Percentiles rank a stretch among this genome's conserved stretches.
These are phyloP conservation scores for Candida dubliniensis DNA, from an alignment of 1,139 yeast species.

Conservation along the genomic window DNA sequence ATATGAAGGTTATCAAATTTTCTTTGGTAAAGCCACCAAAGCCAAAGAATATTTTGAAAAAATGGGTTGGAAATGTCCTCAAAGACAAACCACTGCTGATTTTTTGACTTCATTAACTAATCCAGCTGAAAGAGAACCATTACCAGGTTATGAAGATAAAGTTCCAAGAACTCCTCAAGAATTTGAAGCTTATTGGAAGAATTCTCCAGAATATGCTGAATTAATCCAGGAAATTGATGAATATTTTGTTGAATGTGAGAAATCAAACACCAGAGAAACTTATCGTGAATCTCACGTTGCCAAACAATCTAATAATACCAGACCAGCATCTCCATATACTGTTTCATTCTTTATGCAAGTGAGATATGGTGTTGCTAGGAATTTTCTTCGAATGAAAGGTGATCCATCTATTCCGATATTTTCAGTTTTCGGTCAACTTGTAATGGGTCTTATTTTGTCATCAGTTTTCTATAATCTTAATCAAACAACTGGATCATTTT, in stretches of 20 bases:
- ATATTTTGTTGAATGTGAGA: slow-evolving; percentile 12
- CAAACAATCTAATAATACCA: slow-evolving; percentile 26
- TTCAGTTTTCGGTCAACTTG: slow-evolving; percentile 26
- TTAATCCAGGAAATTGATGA: slow-evolving; percentile 21
- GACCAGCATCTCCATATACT: slow-evolving; percentile 31
- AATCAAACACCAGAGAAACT: slow-evolving; percentile 8
- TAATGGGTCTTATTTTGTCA: slow-evolving; percentile 36
- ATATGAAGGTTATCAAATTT: slow-evolving; percentile 78
- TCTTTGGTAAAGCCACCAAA: slow-evolving; percentile 57
- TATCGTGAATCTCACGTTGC: slow-evolving; percentile 29
- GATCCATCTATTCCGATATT: slow-evolving; percentile 32
- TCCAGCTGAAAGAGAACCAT: slow-evolving; percentile 60
- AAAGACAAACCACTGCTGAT: slow-evolving; percentile 81
- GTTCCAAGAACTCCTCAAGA: slow-evolving; percentile 28
- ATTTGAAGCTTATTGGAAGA: slow-evolving; percentile 25
- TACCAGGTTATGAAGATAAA: slow-evolving; percentile 42
- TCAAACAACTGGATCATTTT: slow-evolving; percentile 22
- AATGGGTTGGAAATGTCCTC: slow-evolving; percentile 61
- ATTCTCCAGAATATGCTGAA: slow-evolving; percentile 19
- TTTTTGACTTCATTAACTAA: slow-evolving; percentile 73
- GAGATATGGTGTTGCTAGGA: slow-evolving; percentile 27
- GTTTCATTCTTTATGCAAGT: slow-evolving; percentile 38
- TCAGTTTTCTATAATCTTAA: slow-evolving; percentile 56
- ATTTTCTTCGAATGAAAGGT: slow-evolving; percentile 27
- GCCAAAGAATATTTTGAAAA: slow-evolving; percentile 55